Conservation (phyloP, 768 basidiomycete genomes). For the Suillus plorans region DNA sequence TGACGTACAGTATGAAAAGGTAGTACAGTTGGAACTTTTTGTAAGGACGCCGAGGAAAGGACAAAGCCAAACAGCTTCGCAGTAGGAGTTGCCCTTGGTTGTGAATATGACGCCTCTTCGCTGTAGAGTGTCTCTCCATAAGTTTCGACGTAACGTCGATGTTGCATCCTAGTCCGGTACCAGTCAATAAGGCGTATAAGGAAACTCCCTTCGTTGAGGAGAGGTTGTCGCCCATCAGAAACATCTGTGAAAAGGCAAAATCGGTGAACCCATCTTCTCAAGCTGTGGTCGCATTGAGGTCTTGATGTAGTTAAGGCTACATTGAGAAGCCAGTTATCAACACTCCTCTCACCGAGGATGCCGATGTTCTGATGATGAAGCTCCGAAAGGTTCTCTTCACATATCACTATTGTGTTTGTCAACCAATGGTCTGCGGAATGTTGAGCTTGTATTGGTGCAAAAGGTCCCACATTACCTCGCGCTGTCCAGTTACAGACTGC, state of each 20-base stretch:
- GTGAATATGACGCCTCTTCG: slow-evolving; percentile 12
- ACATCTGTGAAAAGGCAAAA: slow-evolving; percentile 29
- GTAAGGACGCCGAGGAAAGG: slow-evolving; percentile 25
- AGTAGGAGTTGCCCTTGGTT: slow-evolving; percentile 9
- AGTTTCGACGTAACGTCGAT: slow-evolving; percentile 39
- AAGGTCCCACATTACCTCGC: slow-evolving; percentile 31
- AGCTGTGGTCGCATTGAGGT: slow-evolving; percentile 24
- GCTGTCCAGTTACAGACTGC: slow-evolving; percentile 49
- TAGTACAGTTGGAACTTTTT: slow-evolving; percentile 40
- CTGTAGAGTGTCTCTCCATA: slow-evolving; percentile 31
- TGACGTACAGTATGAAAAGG: slow-evolving; percentile 48
- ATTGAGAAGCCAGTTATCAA: slow-evolving; percentile 38
- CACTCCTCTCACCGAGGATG: slow-evolving; percentile 23
- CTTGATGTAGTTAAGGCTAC: slow-evolving; percentile 30
- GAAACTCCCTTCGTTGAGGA: slow-evolving; percentile 42
- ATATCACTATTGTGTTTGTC: slow-evolving; percentile 35
- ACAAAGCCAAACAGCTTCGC: slow-evolving; percentile 20
- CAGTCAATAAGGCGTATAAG: slow-evolving; percentile 45
- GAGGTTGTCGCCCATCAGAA: slow-evolving; percentile 17
- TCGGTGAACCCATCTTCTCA: slow-evolving; percentile 30
- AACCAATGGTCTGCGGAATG: slow-evolving; percentile 31
- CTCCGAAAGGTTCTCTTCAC: slow-evolving; percentile 37
- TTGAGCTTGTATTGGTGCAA: slow-evolving; percentile 16
- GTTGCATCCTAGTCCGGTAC: slow-evolving; percentile 42
- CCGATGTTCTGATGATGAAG: slow-evolving; percentile 31